phyloP scores from a whole-genome alignment of 2,329 filamentous ascomycete species.

The Endocalyx cinctus region DNA sequence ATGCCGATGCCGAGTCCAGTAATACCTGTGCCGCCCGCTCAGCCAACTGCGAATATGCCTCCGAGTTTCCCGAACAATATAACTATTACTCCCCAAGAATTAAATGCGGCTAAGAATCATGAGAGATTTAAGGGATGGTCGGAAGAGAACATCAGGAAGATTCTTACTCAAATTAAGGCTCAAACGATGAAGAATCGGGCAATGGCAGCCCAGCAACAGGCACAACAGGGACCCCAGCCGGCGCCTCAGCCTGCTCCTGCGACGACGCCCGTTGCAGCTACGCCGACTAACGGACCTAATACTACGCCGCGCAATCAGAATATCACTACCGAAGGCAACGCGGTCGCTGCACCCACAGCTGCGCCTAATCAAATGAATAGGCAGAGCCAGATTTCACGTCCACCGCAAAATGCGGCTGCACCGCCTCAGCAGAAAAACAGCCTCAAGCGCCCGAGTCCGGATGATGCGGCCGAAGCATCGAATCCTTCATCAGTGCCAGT shows the following conservation, averaged over 20 bases:
- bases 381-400: slow-evolving; percentile 29
- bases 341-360: slow-evolving; percentile 12
- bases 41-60: slow-evolving; percentile 15
- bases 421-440: slow-evolving; percentile 36
- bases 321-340: slow-evolving; percentile 10
- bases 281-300: slow-evolving; percentile 15
- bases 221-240: slow-evolving; percentile 1
- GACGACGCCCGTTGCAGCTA: slow-evolving; percentile 11
- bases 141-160: slow-evolving; percentile 19
- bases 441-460: slow-evolving; percentile 46
- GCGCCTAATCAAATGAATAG: slow-evolving; percentile 21
- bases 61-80: slow-evolving; percentile 6
- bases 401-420: slow-evolving; percentile 33
- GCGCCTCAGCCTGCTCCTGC: slow-evolving; percentile 12
- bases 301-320: slow-evolving; percentile 18
- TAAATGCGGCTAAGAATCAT: slow-evolving; percentile 17
- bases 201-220: slow-evolving; percentile 5
- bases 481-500: slow-evolving; percentile 15
- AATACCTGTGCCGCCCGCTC: too few relatives aligned
- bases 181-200: slow-evolving; percentile 12
- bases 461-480: slow-evolving; percentile 33
- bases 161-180: slow-evolving; percentile 20
- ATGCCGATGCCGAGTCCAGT: background rate
- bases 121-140: slow-evolving; percentile 20
- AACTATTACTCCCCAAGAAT: slow-evolving; percentile 17